A percentile compares a stretch with the other conserved stretches of the same genome.
These are phyloP conservation scores for Coprinopsis marcescibilis DNA, from an alignment of 768 basidiomycete species.

Conservation along the genomic window DNA sequence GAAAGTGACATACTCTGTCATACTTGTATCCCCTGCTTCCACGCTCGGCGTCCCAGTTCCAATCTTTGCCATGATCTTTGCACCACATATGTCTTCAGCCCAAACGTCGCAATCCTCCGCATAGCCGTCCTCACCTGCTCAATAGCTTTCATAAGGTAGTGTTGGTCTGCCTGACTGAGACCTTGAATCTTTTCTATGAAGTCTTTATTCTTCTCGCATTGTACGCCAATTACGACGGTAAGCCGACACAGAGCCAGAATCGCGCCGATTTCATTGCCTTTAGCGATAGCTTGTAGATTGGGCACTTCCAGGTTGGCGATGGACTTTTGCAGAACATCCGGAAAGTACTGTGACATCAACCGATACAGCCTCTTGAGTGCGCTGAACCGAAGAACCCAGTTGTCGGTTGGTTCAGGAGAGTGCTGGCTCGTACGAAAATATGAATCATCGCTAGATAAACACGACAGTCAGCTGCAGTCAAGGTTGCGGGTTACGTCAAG, in stretches of 20 bases:
- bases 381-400: constrained; percentile 86
- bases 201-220: constrained; percentile 82
- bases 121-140: constrained; percentile 60
- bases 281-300: constrained; percentile 80
- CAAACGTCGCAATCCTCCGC: not conserved
- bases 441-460: constrained; percentile 55
- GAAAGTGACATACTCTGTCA: constrained; percentile 66
- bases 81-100: not conserved
- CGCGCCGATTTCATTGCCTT: constrained; percentile 60
- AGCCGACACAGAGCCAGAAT: constrained; percentile 74
- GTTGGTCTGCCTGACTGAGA: constrained; percentile 78
- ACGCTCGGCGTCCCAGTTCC: constrained; percentile 36
- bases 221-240: constrained; percentile 81
- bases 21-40: constrained; percentile 50
- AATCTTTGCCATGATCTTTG: constrained; percentile 77
- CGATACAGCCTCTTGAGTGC: constrained; percentile 81
- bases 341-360: constrained; percentile 84
- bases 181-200: constrained; percentile 88
- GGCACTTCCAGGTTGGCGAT: constrained; percentile 78
- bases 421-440: constrained; percentile 67
- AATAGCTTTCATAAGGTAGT: constrained; percentile 87
- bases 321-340: constrained; percentile 77
- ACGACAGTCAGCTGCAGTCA: constrained; percentile 1
- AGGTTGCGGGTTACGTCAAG: not conserved
- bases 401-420: constrained; percentile 64